These are phyloP conservation scores for Periconia macrospinosa DNA, from an alignment of 2,329 filamentous ascomycete species.

Conservation along the genomic window DNA sequence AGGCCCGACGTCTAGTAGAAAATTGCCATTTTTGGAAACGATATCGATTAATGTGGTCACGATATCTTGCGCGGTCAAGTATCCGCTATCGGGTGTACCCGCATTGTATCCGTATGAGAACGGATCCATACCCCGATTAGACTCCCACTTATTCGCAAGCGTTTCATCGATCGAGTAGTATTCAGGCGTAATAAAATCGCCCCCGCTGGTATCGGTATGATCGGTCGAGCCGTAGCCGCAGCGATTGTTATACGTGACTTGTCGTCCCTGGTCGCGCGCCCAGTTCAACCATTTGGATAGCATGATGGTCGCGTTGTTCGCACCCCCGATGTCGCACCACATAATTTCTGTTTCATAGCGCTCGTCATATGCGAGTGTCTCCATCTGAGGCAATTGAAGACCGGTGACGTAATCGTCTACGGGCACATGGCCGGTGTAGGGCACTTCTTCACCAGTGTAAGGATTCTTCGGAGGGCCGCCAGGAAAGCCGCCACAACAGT, in stretches of 20 bases:
- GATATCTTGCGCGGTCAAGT: constrained; percentile 56
- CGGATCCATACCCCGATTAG: constrained; percentile 62
- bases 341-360: constrained; percentile 45
- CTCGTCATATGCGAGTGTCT: constrained; percentile 41
- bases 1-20: constrained; percentile 60
- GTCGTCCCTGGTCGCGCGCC: constrained; percentile 42
- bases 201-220: constrained; percentile 23
- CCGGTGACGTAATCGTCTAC: constrained; percentile 47
- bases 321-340: constrained; percentile 53
- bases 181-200: constrained; percentile 64
- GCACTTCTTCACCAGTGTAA: constrained; percentile 45
- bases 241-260: constrained; percentile 60
- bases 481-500: constrained; percentile 38
- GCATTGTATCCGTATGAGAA: constrained; percentile 63
- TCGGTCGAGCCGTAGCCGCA: constrained; percentile 49
- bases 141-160: constrained; percentile 62
- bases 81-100: constrained; percentile 52
- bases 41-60: constrained; percentile 56
- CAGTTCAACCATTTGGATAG: constrained; percentile 49
- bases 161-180: constrained; percentile 55
- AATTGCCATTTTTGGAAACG: constrained; percentile 59
- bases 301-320: constrained; percentile 48
- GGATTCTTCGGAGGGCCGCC: constrained; percentile 50
- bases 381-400: constrained; percentile 49
- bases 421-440: constrained; percentile 49